A percentile compares a stretch with the other conserved stretches of the same genome.
Conservation (phyloP, 169 alveolate genomes). For the Plasmodium relictum region DNA sequence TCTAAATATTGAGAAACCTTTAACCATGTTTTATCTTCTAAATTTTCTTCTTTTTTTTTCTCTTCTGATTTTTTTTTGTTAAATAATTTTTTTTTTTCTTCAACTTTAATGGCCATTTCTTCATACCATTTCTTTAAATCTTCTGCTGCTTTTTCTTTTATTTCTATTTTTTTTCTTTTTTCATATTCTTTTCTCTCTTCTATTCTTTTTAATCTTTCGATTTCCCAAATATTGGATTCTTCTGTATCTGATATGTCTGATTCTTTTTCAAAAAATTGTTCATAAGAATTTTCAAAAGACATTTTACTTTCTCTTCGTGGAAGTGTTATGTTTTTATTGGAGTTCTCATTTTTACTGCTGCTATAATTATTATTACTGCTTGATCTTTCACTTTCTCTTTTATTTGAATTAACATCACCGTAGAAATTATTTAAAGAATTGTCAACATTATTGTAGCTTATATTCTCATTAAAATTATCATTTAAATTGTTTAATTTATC, state of each 20-base stretch:
- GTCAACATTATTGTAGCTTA: slow-evolving; percentile 18
- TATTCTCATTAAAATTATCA: slow-evolving; percentile 19
- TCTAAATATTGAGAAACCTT: slow-evolving; percentile 61
- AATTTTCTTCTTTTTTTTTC: slow-evolving; percentile 60
- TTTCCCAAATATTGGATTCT: slow-evolving; percentile 52
- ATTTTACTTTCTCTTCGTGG: slow-evolving; percentile 33
- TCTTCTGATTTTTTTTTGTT: slow-evolving; percentile 60
- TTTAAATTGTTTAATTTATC: slow-evolving; percentile 14
- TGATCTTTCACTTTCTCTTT: slow-evolving; percentile 27
- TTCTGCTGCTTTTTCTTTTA: slow-evolving; percentile 70
- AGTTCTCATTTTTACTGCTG: slow-evolving; percentile 9
- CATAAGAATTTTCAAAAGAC: slow-evolving; percentile 68
- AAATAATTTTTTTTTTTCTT: slow-evolving; percentile 59
- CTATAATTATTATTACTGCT: neutral
- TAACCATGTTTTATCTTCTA: slow-evolving; percentile 62
- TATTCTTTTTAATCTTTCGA: slow-evolving; percentile 57
- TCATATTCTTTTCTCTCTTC: slow-evolving; percentile 72
- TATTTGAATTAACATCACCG: slow-evolving; percentile 5
- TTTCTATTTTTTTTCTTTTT: slow-evolving; percentile 62
- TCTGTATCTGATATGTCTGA: slow-evolving; percentile 72
- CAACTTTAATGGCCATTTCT: slow-evolving; percentile 60
- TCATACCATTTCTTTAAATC: slow-evolving; percentile 73
- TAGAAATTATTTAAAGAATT: slow-evolving; percentile 20
- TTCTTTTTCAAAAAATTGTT: slow-evolving; percentile 70
- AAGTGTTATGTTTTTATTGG: slow-evolving; percentile 10